These are phyloP conservation scores for Udeniomyces megalosporus DNA, from an alignment of 768 basidiomycete genomes.

Conservation along the genomic window DNA sequence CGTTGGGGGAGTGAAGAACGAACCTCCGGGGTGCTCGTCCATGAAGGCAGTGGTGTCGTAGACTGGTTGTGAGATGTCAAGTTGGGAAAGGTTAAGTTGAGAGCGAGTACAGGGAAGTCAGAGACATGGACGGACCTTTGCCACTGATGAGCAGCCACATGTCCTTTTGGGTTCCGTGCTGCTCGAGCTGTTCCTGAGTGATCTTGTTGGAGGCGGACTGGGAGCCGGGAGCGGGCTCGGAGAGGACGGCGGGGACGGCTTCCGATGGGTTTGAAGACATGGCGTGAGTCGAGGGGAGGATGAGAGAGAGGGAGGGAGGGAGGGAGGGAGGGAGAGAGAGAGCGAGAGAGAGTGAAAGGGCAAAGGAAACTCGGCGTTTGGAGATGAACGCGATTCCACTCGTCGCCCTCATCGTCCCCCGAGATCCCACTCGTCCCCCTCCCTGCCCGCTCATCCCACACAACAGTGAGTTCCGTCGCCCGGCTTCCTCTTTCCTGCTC, in stretches of 20 bases:
- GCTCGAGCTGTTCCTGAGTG: conserved; percentile 13
- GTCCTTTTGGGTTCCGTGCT: conserved; percentile 10
- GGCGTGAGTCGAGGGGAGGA: not conserved
- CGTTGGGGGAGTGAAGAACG: not conserved
- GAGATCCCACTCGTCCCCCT: too few relatives aligned
- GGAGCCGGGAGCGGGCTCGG: not conserved
- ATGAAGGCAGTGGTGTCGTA: conserved; percentile 15
- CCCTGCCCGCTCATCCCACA: too few relatives aligned
- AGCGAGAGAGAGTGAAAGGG: not conserved
- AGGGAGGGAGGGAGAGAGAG: not conserved
- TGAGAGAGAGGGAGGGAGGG: not conserved
- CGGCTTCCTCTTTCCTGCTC: too few relatives aligned
- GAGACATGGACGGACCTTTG: conserved; percentile 6
- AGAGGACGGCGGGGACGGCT: conserved; percentile 7
- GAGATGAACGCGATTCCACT: too few relatives aligned
- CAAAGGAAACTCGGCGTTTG: too few relatives aligned
- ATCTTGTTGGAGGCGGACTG: not conserved
- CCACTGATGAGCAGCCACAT: conserved; percentile 14
- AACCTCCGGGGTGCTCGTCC: conserved; percentile 17
- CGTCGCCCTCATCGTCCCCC: too few relatives aligned
- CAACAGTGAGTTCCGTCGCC: too few relatives aligned
- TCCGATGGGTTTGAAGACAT: conserved; percentile 13
- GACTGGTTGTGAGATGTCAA: not conserved
- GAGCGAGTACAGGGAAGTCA: not conserved
- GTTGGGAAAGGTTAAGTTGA: not conserved